phyloP scores from a whole-genome alignment of 805 yeast species.

The Pichia rugopelliculosa region DNA sequence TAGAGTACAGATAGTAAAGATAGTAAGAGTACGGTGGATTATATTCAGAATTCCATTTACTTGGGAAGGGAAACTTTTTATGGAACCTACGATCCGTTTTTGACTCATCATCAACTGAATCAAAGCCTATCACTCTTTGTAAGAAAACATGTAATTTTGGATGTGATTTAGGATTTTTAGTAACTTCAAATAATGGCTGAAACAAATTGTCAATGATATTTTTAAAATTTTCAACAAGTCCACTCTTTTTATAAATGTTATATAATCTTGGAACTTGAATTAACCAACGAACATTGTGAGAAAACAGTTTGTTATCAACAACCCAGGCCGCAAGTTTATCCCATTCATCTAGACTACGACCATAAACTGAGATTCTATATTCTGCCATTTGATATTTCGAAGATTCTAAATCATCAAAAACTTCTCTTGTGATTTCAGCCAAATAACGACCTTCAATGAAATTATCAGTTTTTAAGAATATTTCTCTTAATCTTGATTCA shows the following conservation, averaged over 20 bases:
- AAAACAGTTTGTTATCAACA: constrained; percentile 80
- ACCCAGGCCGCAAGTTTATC: constrained; percentile 94
- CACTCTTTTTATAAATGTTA: constrained; percentile 76
- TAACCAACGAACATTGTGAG: constrained; percentile 95
- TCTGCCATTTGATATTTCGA: constrained; percentile 97
- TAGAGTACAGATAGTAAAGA: constrained; percentile 81
- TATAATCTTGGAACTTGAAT: constrained; percentile 92
- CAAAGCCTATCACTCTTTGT: constrained; percentile 95
- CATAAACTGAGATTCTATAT: constrained; percentile 90
- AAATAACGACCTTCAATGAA: constrained; percentile 80
- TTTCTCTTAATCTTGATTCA: constrained; percentile 94
- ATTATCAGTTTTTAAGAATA: constrained; percentile 92
- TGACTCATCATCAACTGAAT: constrained; percentile 97
- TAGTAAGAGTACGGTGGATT: constrained; percentile 99
- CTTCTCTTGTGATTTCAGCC: constrained; percentile 92
- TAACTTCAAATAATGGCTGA: constrained; percentile 84
- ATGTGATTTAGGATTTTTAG: constrained; percentile 73
- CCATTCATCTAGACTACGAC: constrained; percentile 89
- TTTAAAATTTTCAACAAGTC: constrained; percentile 61
- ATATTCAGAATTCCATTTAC: constrained; percentile 64
- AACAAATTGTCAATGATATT: constrained; percentile 76
- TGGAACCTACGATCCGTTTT: constrained; percentile 80
- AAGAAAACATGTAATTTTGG: constrained; percentile 88
- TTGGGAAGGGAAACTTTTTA: constrained; percentile 79
- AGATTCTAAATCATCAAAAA: constrained; percentile 86